Conservation (phyloP, 352 stramenopile genomes). For the Blastocystis sp. region DNA sequence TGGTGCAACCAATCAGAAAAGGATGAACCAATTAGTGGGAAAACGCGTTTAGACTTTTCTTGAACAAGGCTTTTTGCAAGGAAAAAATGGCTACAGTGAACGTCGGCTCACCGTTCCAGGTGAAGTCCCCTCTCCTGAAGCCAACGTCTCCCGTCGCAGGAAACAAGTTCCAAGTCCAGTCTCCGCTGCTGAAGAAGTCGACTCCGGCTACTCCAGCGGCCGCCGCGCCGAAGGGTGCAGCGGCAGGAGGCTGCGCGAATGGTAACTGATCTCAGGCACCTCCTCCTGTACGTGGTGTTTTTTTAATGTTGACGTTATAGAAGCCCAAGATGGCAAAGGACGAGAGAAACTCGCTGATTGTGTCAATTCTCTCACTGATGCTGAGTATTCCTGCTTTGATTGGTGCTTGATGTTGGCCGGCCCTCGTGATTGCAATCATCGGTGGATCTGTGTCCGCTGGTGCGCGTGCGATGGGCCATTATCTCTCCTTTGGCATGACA, state of each 20-base stretch:
- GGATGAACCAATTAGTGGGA: not conserved
- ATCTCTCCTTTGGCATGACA: slow-evolving; percentile 51
- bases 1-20: not conserved
- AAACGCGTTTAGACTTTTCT: slow-evolving; percentile 34
- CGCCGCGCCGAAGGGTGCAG: not conserved
- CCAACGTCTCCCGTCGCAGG: not conserved
- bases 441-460: not conserved
- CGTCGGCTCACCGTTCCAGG: slow-evolving; percentile 1
- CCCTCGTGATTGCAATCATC: slow-evolving; percentile 28
- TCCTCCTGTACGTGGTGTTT: not conserved
- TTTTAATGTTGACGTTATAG: not conserved
- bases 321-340: slow-evolving; percentile 24
- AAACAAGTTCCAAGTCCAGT: slow-evolving; percentile 18
- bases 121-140: slow-evolving; percentile 49
- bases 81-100: slow-evolving; percentile 49
- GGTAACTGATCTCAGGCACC: slow-evolving; percentile 45
- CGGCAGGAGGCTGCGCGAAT: slow-evolving; percentile 12
- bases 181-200: slow-evolving; percentile 26
- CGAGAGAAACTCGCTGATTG: slow-evolving; percentile 54
- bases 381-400: slow-evolving; percentile 53
- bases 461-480: slow-evolving; percentile 32
- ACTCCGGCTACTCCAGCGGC: not conserved
- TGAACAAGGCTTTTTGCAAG: too few species aligned
- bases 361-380: slow-evolving; percentile 29
- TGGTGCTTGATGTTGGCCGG: slow-evolving; percentile 57